Base-by-base conservation (phyloP, 2,329 filamentous ascomycete species). In the Aspergillus glaucus region DNA sequence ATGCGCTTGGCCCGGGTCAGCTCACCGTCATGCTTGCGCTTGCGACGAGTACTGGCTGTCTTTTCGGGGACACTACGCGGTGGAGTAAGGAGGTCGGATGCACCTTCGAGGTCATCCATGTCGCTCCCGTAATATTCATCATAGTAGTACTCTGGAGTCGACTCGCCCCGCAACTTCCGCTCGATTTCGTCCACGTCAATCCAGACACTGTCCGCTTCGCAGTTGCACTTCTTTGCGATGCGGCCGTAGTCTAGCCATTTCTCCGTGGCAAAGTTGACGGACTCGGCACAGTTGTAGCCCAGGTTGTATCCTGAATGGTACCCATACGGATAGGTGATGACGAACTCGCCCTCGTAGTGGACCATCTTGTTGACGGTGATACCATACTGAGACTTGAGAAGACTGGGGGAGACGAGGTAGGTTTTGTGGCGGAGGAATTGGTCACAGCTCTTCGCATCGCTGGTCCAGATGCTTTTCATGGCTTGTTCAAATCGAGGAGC, bases 241-340 rank as follows among this genome's bases (percentile, higher is more conserved):
- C 90, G 88, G 19, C 91, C 93, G 75, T 93, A 96, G 45, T 94
- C 86, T 42, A 98, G 74, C 93, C 93, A 98, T 26, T 88, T 86
- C 57, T 96, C 91, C 7, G 95, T 84, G 4, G 92, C 93, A 68
- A 98, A 98, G 66, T 98, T 98, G 72, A 98, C 93, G 6, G 93
- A 95, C 66, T 98, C 93, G 24, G 93, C 93, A 69, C 93, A 98
- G 66, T 98, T 98, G 74, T 98, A 98, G 14, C 94, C 93, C 34
- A 98, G 75, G 60, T 98, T 98, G 69, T 94, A 98, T 4, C 93
- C 93, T 4, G 93, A 98, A 65, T 98, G 93, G 66, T 98, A 98
- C 19, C 93, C 93, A 62, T 97, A 98, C 0, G 93, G 93, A 65
- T 95, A 98, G 0, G 93, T 98, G 55, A 98, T 95, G 53, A 98